Percentiles rank a stretch among this genome's conserved stretches.
These are phyloP conservation scores for Botryotinia calthae DNA, from an alignment of 2,329 filamentous ascomycete species.

Conservation along the genomic window DNA sequence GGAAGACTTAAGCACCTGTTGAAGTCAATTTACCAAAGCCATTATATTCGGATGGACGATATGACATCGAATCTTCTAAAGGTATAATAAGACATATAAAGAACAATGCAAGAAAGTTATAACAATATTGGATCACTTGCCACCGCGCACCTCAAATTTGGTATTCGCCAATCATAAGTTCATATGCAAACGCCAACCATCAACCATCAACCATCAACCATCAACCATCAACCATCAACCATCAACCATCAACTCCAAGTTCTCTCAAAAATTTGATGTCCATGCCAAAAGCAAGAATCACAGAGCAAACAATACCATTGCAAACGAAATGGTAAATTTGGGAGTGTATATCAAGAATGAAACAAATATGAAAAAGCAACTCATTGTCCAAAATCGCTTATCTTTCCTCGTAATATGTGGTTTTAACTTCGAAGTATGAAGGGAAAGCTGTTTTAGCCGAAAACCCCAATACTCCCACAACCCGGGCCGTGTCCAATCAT, in stretches of 20 bases:
- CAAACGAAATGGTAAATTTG: neutral
- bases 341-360: neutral
- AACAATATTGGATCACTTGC: neutral
- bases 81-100: neutral
- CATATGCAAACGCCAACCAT: neutral
- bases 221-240: no score
- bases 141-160: neutral
- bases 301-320: neutral
- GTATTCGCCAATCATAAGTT: neutral
- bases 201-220: no score
- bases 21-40: neutral
- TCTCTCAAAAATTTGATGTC: neutral
- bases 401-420: conserved; percentile 6
- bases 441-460: neutral
- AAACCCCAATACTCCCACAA: neutral
- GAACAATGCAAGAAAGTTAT: neutral
- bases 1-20: neutral
- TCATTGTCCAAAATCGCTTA: neutral
- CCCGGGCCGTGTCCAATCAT: conserved; percentile 20
- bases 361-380: neutral
- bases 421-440: neutral
- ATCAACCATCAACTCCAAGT: neutral
- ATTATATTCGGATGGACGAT: neutral
- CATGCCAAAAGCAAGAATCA: neutral
- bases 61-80: neutral